Percentiles rank a stretch among this genome's conserved stretches.
phyloP scores from a whole-genome alignment of 768 basidiomycete genomes.

The Rhodotorula kratochvilovae region DNA sequence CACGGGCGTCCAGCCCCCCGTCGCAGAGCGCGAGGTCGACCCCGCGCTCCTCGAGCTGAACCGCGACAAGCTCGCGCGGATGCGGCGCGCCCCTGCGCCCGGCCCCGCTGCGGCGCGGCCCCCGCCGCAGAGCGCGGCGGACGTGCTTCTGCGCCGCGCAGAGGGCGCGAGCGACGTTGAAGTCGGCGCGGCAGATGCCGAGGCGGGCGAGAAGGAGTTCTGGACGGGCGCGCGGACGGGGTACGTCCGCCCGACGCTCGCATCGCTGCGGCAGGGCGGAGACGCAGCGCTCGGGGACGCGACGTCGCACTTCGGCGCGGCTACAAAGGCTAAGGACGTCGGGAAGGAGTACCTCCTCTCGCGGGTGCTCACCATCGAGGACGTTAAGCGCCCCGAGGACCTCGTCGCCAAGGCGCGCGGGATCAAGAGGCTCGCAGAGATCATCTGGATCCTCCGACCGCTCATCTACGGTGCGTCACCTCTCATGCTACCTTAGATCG shows the following conservation, averaged over 20 bases:
- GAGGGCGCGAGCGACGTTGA: slow-evolving; percentile 7
- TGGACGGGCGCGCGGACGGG: slow-evolving; percentile 42
- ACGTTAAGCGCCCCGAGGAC: slow-evolving; percentile 42
- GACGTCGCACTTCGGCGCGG: neutral
- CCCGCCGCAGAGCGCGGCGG: slow-evolving; percentile 13
- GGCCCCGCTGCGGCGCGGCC: neutral
- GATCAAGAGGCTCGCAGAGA: slow-evolving; percentile 35
- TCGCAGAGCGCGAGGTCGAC: slow-evolving; percentile 43
- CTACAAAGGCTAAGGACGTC: slow-evolving; percentile 14
- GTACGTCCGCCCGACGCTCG: slow-evolving; percentile 35
- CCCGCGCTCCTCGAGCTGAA: slow-evolving; percentile 35
- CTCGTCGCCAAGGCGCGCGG: slow-evolving; percentile 39
- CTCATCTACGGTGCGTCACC: slow-evolving; percentile 42
- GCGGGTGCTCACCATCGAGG: slow-evolving; percentile 39
- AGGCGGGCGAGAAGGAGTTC: slow-evolving; percentile 26
- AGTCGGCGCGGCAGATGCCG: neutral
- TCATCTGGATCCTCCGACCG: slow-evolving; percentile 43
- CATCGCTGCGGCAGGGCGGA: slow-evolving; percentile 23
- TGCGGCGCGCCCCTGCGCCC: neutral
- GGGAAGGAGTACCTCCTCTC: slow-evolving; percentile 38
- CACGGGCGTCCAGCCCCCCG: slow-evolving; percentile 51
- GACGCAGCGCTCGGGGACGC: slow-evolving; percentile 3
- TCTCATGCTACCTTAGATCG: neutral
- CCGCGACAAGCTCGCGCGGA: slow-evolving; percentile 12
- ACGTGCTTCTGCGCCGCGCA: slow-evolving; percentile 7